These are phyloP conservation scores for Saprolegnia diclina DNA, from an alignment of 352 stramenopile genomes.

Conservation along the genomic window DNA sequence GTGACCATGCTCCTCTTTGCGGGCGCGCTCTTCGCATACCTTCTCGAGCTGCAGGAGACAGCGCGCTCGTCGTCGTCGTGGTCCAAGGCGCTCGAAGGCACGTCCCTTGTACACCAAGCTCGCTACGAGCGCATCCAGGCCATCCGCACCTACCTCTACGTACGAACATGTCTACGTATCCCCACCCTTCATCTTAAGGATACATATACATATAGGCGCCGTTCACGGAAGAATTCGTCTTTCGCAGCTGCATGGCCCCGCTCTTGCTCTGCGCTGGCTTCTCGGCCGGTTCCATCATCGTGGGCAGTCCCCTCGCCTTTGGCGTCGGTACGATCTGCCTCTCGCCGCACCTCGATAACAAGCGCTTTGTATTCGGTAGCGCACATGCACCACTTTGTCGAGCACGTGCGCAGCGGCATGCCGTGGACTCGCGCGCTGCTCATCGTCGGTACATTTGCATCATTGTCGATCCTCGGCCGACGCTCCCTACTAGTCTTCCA, in stretches of 20 bases:
- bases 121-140: constrained; percentile 66
- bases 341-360: constrained; percentile 28
- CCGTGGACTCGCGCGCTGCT: constrained; percentile 62
- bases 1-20: constrained; percentile 72
- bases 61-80: constrained; percentile 57
- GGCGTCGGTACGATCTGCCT: constrained; percentile 75
- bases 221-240: constrained; percentile 94
- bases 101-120: constrained; percentile 68
- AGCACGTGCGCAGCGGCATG: constrained; percentile 64
- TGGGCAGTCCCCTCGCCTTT: constrained; percentile 91
- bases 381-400: constrained; percentile 67
- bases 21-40: constrained; percentile 67
- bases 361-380: constrained; percentile 21
- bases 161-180: neutral
- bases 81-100: constrained; percentile 73
- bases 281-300: constrained; percentile 73
- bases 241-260: constrained; percentile 91
- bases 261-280: constrained; percentile 80
- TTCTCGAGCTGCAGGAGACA: constrained; percentile 69
- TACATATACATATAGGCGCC: constrained; percentile 57
- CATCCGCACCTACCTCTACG: constrained; percentile 72
- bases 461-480: constrained; percentile 29
- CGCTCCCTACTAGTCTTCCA: constrained; percentile 72
- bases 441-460: constrained; percentile 52
- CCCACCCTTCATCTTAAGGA: neutral